Evolutionary conservation across 148 eudicot species (phyloP).

Genomic region (Dysphania ambrosioides): DNA sequence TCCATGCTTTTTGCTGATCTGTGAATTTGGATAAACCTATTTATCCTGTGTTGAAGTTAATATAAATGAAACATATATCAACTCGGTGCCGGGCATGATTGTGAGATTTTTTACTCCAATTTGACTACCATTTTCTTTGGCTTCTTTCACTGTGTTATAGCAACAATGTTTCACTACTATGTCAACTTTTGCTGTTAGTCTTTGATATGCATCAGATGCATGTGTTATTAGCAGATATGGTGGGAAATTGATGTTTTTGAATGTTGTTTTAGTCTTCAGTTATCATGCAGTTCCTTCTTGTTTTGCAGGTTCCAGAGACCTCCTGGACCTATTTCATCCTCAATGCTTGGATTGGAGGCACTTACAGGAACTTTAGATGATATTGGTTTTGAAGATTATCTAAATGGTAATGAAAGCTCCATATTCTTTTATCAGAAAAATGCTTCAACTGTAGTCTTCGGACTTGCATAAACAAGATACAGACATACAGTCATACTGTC

Average conservation of each 20-base stretch:
- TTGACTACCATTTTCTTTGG: not conserved
- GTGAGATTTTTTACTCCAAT: not conserved
- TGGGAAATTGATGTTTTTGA: not conserved
- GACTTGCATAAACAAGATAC: not conserved
- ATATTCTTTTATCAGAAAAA: not conserved
- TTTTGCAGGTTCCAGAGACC: conserved; percentile 86
- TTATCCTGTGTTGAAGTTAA: not conserved
- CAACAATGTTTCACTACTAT: not conserved
- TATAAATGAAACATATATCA: too few species aligned
- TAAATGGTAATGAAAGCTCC: conserved; percentile 52
- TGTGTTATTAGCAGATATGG: not conserved
- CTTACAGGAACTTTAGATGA: conserved; percentile 61
- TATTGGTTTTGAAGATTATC: conserved; percentile 83
- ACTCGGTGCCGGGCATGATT: too few species aligned
- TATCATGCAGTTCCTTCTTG: not conserved
- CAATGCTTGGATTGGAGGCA: conserved; percentile 86
- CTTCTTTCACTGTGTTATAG: not conserved
- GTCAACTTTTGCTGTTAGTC: not conserved
- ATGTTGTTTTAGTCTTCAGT: too few species aligned
- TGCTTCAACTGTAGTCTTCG: not conserved
- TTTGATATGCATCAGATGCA: not conserved
- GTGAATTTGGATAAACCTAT: not conserved
- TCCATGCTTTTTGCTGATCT: not conserved
- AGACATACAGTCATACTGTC: too few species aligned
- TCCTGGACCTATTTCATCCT: conserved; percentile 78